phyloP scores from a whole-genome alignment of 2,329 filamentous ascomycete genomes.

The Epichloe gansuensis region DNA sequence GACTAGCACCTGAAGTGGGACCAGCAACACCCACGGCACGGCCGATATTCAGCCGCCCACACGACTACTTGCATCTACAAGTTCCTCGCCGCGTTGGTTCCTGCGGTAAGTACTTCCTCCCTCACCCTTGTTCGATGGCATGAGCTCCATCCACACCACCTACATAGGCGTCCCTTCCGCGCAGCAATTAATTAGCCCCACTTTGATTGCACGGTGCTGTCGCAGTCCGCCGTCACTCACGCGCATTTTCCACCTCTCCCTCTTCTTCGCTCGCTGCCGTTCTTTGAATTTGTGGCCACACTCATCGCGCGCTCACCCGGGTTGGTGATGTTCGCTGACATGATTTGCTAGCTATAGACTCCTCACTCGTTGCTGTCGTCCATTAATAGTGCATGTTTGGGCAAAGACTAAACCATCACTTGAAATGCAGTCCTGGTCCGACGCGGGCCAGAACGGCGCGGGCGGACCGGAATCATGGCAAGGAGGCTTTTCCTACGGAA shows the following conservation, averaged over 20 bases:
- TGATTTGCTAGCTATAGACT: slow-evolving; percentile 17
- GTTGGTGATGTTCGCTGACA: slow-evolving; percentile 18
- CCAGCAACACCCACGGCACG: neutral
- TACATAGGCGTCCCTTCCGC: neutral
- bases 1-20: slow-evolving; percentile 5
- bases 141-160: neutral
- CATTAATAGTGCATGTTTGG: slow-evolving; percentile 12
- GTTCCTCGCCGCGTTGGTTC: slow-evolving; percentile 1
- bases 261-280: slow-evolving; percentile 1
- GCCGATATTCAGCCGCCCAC: slow-evolving; percentile 10
- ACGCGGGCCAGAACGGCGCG: slow-evolving; percentile 24
- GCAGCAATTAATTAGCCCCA: neutral
- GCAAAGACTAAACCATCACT: slow-evolving; percentile 11
- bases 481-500: slow-evolving; percentile 20
- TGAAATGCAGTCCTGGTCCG: slow-evolving; percentile 31
- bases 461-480: slow-evolving; percentile 25
- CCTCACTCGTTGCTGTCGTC: slow-evolving; percentile 2
- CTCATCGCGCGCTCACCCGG: slow-evolving; percentile 4
- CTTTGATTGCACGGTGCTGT: neutral
- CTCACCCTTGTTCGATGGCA: slow-evolving; percentile 1
- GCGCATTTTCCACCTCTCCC: slow-evolving; percentile 6
- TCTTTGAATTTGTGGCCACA: slow-evolving; percentile 4
- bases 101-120: slow-evolving; percentile 7
- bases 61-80: neutral
- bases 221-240: neutral